Conservation (phyloP, 768 basidiomycete species). For the Phanerodontia chrysosporium region DNA sequence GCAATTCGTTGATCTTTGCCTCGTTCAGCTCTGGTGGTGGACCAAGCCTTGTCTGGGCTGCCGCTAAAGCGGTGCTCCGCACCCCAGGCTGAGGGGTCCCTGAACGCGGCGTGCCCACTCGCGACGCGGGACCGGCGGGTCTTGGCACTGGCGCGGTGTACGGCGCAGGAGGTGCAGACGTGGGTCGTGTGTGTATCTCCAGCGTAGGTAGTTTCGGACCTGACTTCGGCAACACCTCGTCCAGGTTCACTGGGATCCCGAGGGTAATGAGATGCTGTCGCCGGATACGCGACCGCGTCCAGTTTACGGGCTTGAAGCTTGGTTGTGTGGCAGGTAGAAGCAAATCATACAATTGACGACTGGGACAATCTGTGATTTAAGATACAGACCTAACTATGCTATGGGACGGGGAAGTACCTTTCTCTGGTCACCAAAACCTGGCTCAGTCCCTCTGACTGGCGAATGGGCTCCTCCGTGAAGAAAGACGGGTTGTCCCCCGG, state of each 20-base stretch:
- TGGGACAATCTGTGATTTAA: constrained; percentile 32
- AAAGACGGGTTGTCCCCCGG: constrained; percentile 43
- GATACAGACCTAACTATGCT: constrained; percentile 12
- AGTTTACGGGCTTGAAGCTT: constrained; percentile 81
- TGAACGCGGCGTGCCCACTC: constrained; percentile 46
- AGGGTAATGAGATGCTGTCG: constrained; percentile 87
- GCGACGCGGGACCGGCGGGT: constrained; percentile 40
- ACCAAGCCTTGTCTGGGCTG: constrained; percentile 54
- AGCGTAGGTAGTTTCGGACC: constrained; percentile 72
- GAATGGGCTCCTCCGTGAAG: constrained; percentile 66
- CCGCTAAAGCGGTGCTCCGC: constrained; percentile 26
- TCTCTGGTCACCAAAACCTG: constrained; percentile 74
- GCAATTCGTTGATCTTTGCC: constrained; percentile 57
- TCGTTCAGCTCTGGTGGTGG: constrained; percentile 72
- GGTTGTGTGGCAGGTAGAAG: constrained; percentile 67
- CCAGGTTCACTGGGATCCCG: constrained; percentile 92
- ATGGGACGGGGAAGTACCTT: constrained; percentile 46
- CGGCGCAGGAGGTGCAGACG: constrained; percentile 72
- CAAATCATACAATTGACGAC: constrained; percentile 74
- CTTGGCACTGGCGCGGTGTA: constrained; percentile 36
- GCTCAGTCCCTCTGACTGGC: constrained; percentile 74
- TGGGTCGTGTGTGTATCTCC: constrained; percentile 77
- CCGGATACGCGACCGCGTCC: constrained; percentile 89
- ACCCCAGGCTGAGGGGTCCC: constrained; percentile 41
- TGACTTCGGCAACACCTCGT: constrained; percentile 77